Evolutionary conservation across 805 yeast species (phyloP).

Genomic region (Yamadazyma philogaea): DNA sequence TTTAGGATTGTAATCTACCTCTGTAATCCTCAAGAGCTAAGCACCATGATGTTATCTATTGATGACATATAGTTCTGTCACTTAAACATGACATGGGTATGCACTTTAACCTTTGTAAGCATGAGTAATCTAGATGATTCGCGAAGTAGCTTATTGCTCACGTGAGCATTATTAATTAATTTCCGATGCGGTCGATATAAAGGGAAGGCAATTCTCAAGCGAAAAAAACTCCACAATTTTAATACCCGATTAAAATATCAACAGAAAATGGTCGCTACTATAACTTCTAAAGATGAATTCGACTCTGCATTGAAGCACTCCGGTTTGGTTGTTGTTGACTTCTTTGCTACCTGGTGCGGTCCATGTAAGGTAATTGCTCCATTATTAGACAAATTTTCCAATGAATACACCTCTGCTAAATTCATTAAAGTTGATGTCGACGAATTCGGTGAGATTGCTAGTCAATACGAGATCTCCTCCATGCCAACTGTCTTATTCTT

Average conservation of each 20-base stretch:
- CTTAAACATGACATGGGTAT: no score
- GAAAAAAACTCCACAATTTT: constrained; percentile 1
- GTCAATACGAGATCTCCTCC: constrained; percentile 53
- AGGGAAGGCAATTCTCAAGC: background rate
- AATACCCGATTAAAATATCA: background rate
- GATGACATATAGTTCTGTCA: no score
- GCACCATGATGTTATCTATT: no score
- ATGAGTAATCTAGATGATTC: constrained; percentile 4
- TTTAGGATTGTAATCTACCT: no score
- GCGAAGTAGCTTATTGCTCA: background rate
- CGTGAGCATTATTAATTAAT: constrained; percentile 10
- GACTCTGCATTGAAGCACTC: constrained; percentile 56
- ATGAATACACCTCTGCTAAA: constrained; percentile 60
- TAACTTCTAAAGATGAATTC: constrained; percentile 53
- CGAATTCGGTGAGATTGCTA: constrained; percentile 71
- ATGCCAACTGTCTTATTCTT: constrained; percentile 69
- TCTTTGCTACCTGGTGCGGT: constrained; percentile 98
- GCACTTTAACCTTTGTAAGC: no score
- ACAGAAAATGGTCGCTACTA: constrained; percentile 34
- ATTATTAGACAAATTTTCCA: constrained; percentile 75
- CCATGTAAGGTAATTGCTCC: constrained; percentile 99
- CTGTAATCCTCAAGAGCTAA: no score
- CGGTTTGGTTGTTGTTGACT: constrained; percentile 87
- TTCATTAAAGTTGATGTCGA: constrained; percentile 94
- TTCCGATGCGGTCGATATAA: constrained; percentile 2